Base-by-base conservation (phyloP, 495 filamentous ascomycete genomes). In the Xylaria palmicola region DNA sequence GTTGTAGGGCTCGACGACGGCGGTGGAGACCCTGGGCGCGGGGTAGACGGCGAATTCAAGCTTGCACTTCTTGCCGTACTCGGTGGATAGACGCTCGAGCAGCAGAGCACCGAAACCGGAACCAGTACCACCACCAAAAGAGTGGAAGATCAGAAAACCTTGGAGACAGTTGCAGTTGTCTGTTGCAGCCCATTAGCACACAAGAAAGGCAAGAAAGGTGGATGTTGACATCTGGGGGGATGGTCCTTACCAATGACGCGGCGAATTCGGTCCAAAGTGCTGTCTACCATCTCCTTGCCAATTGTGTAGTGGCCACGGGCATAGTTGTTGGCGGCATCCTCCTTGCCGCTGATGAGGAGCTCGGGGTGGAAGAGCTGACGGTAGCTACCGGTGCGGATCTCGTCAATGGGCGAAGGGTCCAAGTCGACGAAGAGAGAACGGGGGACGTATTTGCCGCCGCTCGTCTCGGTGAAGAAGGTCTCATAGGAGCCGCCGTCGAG, bases 301-400 rank as follows among this genome's bases (percentile, higher is more conserved):
- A 94, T 87, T 49, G 91, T 96, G 75, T 96, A 96, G 75, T 96
- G 91, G 62, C 91, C 91, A 80, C 91, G 89, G 64, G 91, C 91
- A 80, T 96, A 96, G 83, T 96, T 96, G 77, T 95, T 96, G 70
- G 91, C 90, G 57, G 91, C 91, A 84, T 96, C 91, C 75, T 96
- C 91, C 77, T 96, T 96, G 63, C 91, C 91, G 73, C 86, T 92
- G 71, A 96, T 90, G 75, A 96, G 74, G 64, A 88, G 79, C 77
- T 94, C 91, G 27, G 91, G 91, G 74, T 94, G 91, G 80, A 96
- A 96, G 37, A 96, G 88, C 68, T 92, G 85, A 59, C 90, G 88
- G 75, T 92, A 93, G 64, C 71, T 65, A 68, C 91, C 91, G 58
- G 88, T 92, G 44, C 91, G 87, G 75, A 96, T 93, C 78, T 96